Conservation (phyloP, 2,329 filamentous ascomycete genomes). For the Phaeosphaeriaceae sp. region DNA sequence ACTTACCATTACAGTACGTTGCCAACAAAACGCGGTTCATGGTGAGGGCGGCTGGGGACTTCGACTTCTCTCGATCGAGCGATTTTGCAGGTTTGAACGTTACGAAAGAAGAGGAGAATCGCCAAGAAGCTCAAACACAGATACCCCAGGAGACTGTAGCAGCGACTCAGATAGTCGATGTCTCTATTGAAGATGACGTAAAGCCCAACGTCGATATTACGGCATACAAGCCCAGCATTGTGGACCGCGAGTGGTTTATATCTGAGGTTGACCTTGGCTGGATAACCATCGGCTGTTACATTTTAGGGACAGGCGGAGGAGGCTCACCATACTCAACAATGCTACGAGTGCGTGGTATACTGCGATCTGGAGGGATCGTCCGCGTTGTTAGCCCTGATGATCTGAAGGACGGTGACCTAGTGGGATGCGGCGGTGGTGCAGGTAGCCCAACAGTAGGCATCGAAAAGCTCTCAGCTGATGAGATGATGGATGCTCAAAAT, state of each 20-base stretch:
- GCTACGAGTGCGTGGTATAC: slow-evolving; percentile 50
- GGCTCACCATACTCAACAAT: slow-evolving; percentile 55
- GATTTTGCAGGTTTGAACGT: slow-evolving; percentile 35
- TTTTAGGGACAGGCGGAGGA: slow-evolving; percentile 57
- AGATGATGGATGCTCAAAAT: slow-evolving; percentile 50
- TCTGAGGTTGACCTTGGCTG: slow-evolving; percentile 55
- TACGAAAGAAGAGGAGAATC: slow-evolving; percentile 26
- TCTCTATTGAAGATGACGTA: slow-evolving; percentile 19
- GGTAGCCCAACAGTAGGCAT: slow-evolving; percentile 54
- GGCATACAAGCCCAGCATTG: slow-evolving; percentile 51
- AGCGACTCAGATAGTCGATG: slow-evolving; percentile 24
- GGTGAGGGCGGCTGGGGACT: slow-evolving; percentile 63
- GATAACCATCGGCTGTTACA: slow-evolving; percentile 56
- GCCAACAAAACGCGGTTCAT: slow-evolving; percentile 58
- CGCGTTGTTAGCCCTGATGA: slow-evolving; percentile 52
- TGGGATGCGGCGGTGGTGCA: slow-evolving; percentile 55
- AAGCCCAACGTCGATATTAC: slow-evolving; percentile 33
- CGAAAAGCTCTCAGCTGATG: slow-evolving; percentile 52
- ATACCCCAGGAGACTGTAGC: slow-evolving; percentile 8
- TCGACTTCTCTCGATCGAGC: slow-evolving; percentile 46
- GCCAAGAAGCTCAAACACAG: slow-evolving; percentile 8
- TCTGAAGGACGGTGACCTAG: slow-evolving; percentile 52
- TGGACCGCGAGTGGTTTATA: slow-evolving; percentile 51
- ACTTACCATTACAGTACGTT: slow-evolving; percentile 63
- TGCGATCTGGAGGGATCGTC: slow-evolving; percentile 50